Evolutionary conservation across 2,329 filamentous ascomycete genomes (phyloP), one percentile per base, ranked within the genome.

Genomic region (Didymella arachidicola): DNA sequence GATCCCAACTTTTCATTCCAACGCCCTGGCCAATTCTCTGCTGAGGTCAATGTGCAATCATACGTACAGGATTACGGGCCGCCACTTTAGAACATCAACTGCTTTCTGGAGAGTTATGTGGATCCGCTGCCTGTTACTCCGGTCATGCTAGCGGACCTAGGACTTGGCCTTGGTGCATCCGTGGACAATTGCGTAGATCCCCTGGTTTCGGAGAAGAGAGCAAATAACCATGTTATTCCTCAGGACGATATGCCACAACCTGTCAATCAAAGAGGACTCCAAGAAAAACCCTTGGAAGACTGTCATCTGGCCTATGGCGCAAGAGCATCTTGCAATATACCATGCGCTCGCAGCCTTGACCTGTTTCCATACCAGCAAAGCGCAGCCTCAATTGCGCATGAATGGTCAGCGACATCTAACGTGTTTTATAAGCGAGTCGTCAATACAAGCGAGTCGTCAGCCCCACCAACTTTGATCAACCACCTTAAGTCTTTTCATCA

Each of bases 261-360:
- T 91, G 18, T 90, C 87, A 0, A 82, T 90, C 44, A 89, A 89
- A 68, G 87, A 90, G 70, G 87, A 87, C 0, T 79, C 81, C 3
- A 82, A 80, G 2, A 86, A 89, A 64, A 91, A 90, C 65, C 87
- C 87, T 2, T 91, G 88, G 88, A 82, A 86, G 30, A 89, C 82
- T 7, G 76, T 88, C 39, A 80, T 91, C n/a, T 89, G 87, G 86
- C 88, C 88, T 0, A 73, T 90, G 58, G 86, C 87, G 1, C 81
- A 81, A 64, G 81, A 85, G 36, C 86, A 84, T 1, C 85, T 86
- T 1, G 86, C 87, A 2, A 73, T 91, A 26, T 87, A 86, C 61
- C 85, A 90, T 74, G 88, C 88, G 8, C 81, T 90, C 45, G 84
- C 85, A 48, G 86, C 87, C 1, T 83, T 91, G 79, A 86, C 87